Base-by-base conservation (phyloP, 345 rosid species). In the Anacardium occidentale region DNA sequence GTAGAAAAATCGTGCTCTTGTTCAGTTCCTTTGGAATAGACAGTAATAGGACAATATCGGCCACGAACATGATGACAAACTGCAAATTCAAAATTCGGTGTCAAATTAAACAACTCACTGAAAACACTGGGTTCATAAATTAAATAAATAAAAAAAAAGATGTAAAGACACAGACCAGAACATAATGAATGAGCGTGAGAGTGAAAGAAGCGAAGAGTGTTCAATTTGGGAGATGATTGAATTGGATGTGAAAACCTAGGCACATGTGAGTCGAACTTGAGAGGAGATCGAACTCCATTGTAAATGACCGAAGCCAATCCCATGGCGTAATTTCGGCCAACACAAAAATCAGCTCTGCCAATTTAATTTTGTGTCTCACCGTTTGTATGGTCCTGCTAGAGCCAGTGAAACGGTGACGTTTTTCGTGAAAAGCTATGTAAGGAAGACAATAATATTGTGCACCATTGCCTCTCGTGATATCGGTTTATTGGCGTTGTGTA, bases 221-320 rank as follows among this genome's bases (percentile, higher is more conserved):
- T 74, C 79, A 76, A 80, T 57, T 69, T 79, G 62, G 78, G 86
- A 77, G 77, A 34, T 71, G 77, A 34, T 71, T 67, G 79, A 63
- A 69, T 18, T 42, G 72, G 66, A 70, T 81, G 70, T 20, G 82
- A 50, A 15, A 82, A 64, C 77, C 64, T 75, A 18, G 80, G 26
- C 47, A 81, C 71, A 70, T 81, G 53, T 42, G 80, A 74, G 77
- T 81, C 80, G 76, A 80, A 68, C 24, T 79, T 82, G 25, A 76
- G 81, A 66, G 91, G 83, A 74, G 82, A 69, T 73, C 79, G 85
- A 66, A 83, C 44, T 69, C 86, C 69, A 73, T 69, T 79, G 77
- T 83, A 88, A 81, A 85, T 73, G 52, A 83, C 91, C 18, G 97
- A 86, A 83, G 98, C 82, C 62, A 88, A 74, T 67, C 87, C 83